Evolutionary conservation across 441 rosid genomes (phyloP).

Genomic region (Populus trichocarpa): DNA sequence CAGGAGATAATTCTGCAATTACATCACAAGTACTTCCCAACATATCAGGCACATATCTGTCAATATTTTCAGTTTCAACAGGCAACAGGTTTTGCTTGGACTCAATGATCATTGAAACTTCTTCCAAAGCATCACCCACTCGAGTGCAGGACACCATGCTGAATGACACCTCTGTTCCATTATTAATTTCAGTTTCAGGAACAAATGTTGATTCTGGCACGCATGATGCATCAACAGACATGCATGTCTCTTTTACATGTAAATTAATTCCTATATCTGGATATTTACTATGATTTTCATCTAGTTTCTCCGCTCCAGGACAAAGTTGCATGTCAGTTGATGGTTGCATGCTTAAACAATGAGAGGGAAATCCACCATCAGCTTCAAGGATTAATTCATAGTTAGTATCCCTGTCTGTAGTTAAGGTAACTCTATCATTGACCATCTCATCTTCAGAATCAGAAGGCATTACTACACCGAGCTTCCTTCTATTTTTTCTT

Average conservation of each 20-base stretch:
- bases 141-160: constrained; percentile 36
- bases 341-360: constrained; percentile 28
- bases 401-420: constrained; percentile 23
- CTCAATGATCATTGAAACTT: constrained; percentile 45
- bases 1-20: constrained; percentile 41
- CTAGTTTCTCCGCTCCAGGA: constrained; percentile 29
- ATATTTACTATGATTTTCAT: constrained; percentile 32
- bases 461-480: constrained; percentile 57
- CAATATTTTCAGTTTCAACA: constrained; percentile 25
- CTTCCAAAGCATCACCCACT: constrained; percentile 39
- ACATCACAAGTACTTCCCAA: constrained; percentile 32
- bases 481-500: constrained; percentile 45
- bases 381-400: constrained; percentile 29
- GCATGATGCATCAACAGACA: constrained; percentile 61
- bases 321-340: constrained; percentile 26
- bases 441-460: constrained; percentile 78
- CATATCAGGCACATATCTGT: constrained; percentile 30
- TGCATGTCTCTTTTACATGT: constrained; percentile 32
- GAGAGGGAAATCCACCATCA: constrained; percentile 26
- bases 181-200: constrained; percentile 70
- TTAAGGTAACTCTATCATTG: constrained; percentile 21
- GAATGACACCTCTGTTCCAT: constrained; percentile 43
- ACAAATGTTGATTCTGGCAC: constrained; percentile 88
- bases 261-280: constrained; percentile 33
- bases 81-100: constrained; percentile 29